Conservation (phyloP, 805 yeast species). For the Candida mattraensis region DNA sequence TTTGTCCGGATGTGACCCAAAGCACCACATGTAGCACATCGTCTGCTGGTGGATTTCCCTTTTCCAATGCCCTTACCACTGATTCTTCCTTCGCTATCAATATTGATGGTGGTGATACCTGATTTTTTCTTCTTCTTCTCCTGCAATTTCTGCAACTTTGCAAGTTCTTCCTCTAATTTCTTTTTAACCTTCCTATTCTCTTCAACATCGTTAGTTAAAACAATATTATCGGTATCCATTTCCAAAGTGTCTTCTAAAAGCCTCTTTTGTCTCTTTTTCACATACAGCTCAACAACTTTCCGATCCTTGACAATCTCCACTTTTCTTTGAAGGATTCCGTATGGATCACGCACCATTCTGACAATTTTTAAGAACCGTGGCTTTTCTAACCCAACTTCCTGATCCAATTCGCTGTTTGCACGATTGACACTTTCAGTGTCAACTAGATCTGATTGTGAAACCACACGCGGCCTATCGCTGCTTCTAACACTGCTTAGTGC, state of each 20-base stretch:
- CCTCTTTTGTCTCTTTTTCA: constrained; percentile 49
- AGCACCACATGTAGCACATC: constrained; percentile 95
- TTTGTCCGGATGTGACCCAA: constrained; percentile 93
- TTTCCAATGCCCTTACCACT: constrained; percentile 73
- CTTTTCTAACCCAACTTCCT: constrained; percentile 30
- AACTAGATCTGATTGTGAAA: constrained; percentile 16
- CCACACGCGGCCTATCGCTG: constrained; percentile 25
- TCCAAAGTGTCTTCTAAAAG: constrained; percentile 41
- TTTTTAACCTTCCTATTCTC: constrained; percentile 75
- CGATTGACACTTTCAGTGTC: constrained; percentile 33
- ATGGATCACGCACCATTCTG: constrained; percentile 76
- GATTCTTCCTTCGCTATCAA: constrained; percentile 38
- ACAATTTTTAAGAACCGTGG: constrained; percentile 56
- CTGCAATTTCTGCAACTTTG: constrained; percentile 74
- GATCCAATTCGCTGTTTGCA: constrained; percentile 33
- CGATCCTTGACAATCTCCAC: constrained; percentile 82
- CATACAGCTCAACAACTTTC: constrained; percentile 80
- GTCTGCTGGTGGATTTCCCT: constrained; percentile 70
- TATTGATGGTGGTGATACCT: constrained; percentile 34
- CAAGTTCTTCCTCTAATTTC: constrained; percentile 78
- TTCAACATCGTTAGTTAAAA: constrained; percentile 81
- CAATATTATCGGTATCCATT: constrained; percentile 69
- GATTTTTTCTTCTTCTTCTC: constrained; percentile 44
- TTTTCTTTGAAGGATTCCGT: constrained; percentile 81
- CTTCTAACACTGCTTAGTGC: constrained; percentile 43